Evolutionary conservation across 306 rosid species (phyloP), one percentile per base, ranked within the genome.

Genomic region (Lathyrus sativus): DNA sequence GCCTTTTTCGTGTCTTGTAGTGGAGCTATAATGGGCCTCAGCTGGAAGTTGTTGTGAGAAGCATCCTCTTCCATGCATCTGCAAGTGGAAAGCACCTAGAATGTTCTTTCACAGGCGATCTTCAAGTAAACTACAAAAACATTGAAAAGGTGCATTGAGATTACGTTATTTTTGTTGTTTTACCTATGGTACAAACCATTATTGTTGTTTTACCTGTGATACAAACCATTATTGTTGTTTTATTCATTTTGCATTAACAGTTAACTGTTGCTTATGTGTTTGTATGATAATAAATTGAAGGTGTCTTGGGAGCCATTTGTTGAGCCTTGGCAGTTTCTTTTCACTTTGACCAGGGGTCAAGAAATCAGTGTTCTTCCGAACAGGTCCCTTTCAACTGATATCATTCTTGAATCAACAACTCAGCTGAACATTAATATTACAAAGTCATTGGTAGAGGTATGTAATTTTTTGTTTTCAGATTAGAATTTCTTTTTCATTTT

Each of bases 231-330:
- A 46, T 45, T 58, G 13, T 9, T 57, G 2, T 19, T 50, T 31
- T 26, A 39, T 33, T 54, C 12, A 3, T 46, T 12, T 66, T 22
- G 31, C 35, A 38, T 62, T 22, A 53, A 41, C 7, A 4, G 37
- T 19, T 41, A 42, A 68, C 46, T 44, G 51, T 62, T 76, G 67
- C 80, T 62, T 51, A 76, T 79, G 18, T 56, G 75, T 42, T 65
- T 49, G 13, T 70, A 17, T 75, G 55, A 63, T 74, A 14, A 55
- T 65, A 83, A 68, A 48, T 72, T 80, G 78, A 67, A 92, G 98
- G 98, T 88, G 57, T 77, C 80, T 35, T 93, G 97, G 98, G 98
- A 93, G 83, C 93, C 97, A 42, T 90, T 90, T 77, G 63, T 93
- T 22, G 98, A 90, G 81, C 93, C 98, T 80, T 93, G 98, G 98